Evolutionary conservation across 345 rosid species (phyloP).

Genomic region (Gynandropsis gynandra): DNA sequence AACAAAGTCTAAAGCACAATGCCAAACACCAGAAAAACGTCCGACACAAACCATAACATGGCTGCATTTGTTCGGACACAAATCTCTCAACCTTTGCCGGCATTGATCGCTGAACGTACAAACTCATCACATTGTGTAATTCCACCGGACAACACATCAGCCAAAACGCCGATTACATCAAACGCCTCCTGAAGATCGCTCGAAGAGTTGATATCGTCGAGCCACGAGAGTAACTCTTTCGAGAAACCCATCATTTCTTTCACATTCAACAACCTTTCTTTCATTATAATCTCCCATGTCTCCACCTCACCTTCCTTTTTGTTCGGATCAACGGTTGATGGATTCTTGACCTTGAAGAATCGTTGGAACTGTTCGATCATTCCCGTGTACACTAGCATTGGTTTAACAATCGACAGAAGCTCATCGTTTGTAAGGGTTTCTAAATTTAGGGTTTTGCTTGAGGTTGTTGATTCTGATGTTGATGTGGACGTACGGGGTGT

Average conservation of each 20-base stretch:
- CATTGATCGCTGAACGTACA: slow-evolving; percentile 57
- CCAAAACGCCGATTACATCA: slow-evolving; percentile 65
- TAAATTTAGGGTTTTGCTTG: slow-evolving; percentile 28
- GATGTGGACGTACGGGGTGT: slow-evolving; percentile 32
- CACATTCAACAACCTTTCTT: slow-evolving; percentile 56
- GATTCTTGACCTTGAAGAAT: slow-evolving; percentile 59
- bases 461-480: slow-evolving; percentile 41
- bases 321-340: slow-evolving; percentile 20
- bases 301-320: slow-evolving; percentile 44
- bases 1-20: too few species aligned
- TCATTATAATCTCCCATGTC: slow-evolving; percentile 76
- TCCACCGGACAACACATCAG: slow-evolving; percentile 74
- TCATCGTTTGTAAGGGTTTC: slow-evolving; percentile 43
- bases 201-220: slow-evolving; percentile 69
- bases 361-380: slow-evolving; percentile 88
- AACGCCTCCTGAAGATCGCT: slow-evolving; percentile 84
- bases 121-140: slow-evolving; percentile 60
- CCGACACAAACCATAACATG: too few species aligned
- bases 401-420: slow-evolving; percentile 54
- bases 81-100: slow-evolving; percentile 45
- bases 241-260: slow-evolving; percentile 82
- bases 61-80: too few species aligned
- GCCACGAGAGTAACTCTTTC: slow-evolving; percentile 75
- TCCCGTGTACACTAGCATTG: slow-evolving; percentile 85
- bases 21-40: too few species aligned